Percentiles rank a stretch among this genome's conserved stretches.
Conservation (phyloP, 495 filamentous ascomycete species). For the Niebla homalea region DNA sequence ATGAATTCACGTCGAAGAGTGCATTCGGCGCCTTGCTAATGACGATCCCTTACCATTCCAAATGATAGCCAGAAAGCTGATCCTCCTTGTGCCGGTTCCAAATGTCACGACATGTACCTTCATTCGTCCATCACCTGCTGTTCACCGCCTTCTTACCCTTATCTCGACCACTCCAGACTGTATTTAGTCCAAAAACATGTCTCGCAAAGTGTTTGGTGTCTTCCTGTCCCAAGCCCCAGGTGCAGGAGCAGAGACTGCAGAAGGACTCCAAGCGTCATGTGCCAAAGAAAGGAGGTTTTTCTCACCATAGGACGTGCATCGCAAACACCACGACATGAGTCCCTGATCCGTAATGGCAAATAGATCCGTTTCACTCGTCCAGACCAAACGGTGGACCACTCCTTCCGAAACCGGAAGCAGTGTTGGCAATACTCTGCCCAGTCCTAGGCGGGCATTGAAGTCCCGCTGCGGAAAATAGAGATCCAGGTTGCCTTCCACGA, state of each 20-base stretch:
- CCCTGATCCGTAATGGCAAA: slow-evolving; percentile 35
- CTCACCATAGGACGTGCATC: slow-evolving; percentile 6
- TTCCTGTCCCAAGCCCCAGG: not conserved
- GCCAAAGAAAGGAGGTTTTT: slow-evolving; percentile 8
- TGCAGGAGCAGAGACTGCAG: not conserved
- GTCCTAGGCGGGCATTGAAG: slow-evolving; percentile 9
- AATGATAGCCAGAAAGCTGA: too few relatives aligned
- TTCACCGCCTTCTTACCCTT: too few relatives aligned
- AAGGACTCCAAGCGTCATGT: slow-evolving; percentile 10
- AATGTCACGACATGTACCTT: too few relatives aligned
- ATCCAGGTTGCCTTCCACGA: slow-evolving; percentile 16
- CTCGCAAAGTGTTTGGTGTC: not conserved
- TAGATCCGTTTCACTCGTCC: slow-evolving; percentile 27
- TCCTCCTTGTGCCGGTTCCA: too few relatives aligned
- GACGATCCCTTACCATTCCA: too few relatives aligned
- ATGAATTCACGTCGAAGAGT: too few relatives aligned
- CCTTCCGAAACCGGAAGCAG: slow-evolving; percentile 10
- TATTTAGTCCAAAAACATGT: too few relatives aligned
- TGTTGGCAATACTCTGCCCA: slow-evolving; percentile 13
- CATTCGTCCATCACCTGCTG: too few relatives aligned
- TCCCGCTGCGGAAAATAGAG: slow-evolving; percentile 15
- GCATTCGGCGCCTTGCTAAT: too few relatives aligned
- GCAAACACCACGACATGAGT: slow-evolving; percentile 28
- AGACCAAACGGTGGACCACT: slow-evolving; percentile 23
- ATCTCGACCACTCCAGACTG: too few relatives aligned